These are phyloP conservation scores for Aegilops longissima DNA, from an alignment of 176 grass and related monocot species.

Conservation along the genomic window DNA sequence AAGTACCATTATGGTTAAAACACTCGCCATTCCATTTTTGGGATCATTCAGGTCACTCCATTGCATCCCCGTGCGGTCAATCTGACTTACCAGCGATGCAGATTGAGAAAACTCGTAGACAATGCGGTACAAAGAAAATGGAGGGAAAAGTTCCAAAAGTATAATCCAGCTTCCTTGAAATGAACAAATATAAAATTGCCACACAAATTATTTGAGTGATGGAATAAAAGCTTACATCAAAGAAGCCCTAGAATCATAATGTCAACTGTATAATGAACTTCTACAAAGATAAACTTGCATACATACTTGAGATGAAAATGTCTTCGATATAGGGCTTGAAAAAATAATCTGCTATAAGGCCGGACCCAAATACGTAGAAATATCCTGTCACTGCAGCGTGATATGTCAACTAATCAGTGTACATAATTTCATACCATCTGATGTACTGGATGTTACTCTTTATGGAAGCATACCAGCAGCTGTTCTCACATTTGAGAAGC, in stretches of 20 bases:
- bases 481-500: constrained; percentile 72
- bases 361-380: constrained; percentile 69
- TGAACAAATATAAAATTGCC: constrained; percentile 14
- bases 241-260: not conserved
- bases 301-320: constrained; percentile 63
- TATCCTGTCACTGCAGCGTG: constrained; percentile 72
- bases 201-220: constrained; percentile 9
- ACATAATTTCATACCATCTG: constrained; percentile 14
- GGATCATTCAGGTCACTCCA: constrained; percentile 64
- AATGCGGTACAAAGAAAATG: constrained; percentile 77
- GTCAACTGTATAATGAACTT: not conserved
- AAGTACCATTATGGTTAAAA: constrained; percentile 65
- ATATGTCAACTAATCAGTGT: constrained; percentile 25
- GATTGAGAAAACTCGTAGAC: constrained; percentile 68
- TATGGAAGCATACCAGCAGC: constrained; percentile 54
- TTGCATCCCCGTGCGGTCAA: constrained; percentile 45
- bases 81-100: constrained; percentile 22
- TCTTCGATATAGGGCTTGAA: constrained; percentile 69
- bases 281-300: constrained; percentile 19
- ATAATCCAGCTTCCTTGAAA: constrained; percentile 72
- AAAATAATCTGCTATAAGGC: constrained; percentile 56
- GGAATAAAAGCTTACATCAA: not conserved
- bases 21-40: constrained; percentile 55
- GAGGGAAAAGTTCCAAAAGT: constrained; percentile 78
- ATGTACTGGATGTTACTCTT: not conserved